Base-by-base conservation (phyloP, 176 grass and related monocot genomes). In the Oryza nivara region DNA sequence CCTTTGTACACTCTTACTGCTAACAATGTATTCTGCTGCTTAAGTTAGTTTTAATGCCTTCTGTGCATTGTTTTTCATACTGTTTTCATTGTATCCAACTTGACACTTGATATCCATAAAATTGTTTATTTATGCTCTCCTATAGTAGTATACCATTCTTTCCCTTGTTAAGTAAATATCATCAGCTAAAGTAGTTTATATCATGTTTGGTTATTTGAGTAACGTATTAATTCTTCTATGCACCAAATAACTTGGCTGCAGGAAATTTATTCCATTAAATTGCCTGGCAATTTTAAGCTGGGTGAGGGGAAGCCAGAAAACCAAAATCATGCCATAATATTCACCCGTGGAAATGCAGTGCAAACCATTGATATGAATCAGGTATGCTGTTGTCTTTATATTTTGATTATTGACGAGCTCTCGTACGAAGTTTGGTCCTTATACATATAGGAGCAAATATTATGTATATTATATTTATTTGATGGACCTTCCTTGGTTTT, bases 351-450 rank as follows among this genome's bases (percentile, higher is more conserved):
- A 88, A 97, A 94, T 86, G 95, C 95, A 20, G 86, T 97, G 23
- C 95, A 94, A 77, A 97, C 95, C 38, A 97, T 97, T 81, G 95
- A 97, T 87, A 97, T 97, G 95, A 97, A 97, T 89, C 95, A 97
- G 88, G 95, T 97, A 89, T 46, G 36, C 9, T 70, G 45, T 6
- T 61, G 3, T 75, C 20, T 79, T 22, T 3, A n/a, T 69, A 49
- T 22, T 9, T 4, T 63, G 58, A 63, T 63, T 63, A 63, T 73
- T 49, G 8, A 30, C 28, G 5, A 6, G 23, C 7, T 49, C 6
- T n/a, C 35, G 11, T 71, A 28, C 54, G n/a, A 58, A 58, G 17
- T 58, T 19, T 56, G 49, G 14, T 13, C 61, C 34, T 68, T 81
- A 67, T 60, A 35, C 48, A 60, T 25, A 19, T 58, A 4, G 15